These are phyloP conservation scores for Saprolegnia parasitica DNA, from an alignment of 352 stramenopile genomes.

Conservation along the genomic window DNA sequence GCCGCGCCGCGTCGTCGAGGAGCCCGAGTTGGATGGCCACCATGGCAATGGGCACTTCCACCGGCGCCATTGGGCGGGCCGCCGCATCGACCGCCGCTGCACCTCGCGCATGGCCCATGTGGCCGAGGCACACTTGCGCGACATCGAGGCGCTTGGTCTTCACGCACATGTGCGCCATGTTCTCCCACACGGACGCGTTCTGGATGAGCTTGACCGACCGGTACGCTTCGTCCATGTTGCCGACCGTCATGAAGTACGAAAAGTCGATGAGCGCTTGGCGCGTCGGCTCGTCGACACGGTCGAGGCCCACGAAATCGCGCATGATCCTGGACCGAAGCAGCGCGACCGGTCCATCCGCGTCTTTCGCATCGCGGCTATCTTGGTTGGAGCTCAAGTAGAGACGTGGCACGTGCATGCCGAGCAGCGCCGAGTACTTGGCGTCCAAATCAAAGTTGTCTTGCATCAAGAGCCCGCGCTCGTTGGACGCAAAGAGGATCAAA, in stretches of 20 bases:
- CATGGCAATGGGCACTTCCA: constrained; percentile 82
- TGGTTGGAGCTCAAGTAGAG: constrained; percentile 53
- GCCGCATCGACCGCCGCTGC: constrained; percentile 82
- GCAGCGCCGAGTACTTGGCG: constrained; percentile 66
- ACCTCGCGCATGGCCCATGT: constrained; percentile 91
- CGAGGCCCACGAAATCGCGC: constrained; percentile 90
- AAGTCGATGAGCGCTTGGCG: constrained; percentile 91
- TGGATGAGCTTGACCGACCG: constrained; percentile 90
- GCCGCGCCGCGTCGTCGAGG: constrained; percentile 83
- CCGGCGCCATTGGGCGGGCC: constrained; percentile 36
- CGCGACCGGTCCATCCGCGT: constrained; percentile 31
- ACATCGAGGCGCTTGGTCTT: constrained; percentile 94
- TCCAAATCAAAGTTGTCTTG: constrained; percentile 88
- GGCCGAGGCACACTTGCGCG: constrained; percentile 90
- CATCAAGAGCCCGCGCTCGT: constrained; percentile 87
- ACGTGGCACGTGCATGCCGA: constrained; percentile 81
- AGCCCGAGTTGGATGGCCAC: constrained; percentile 91
- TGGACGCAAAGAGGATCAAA: constrained; percentile 88
- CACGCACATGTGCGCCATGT: constrained; percentile 95
- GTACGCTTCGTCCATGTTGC: constrained; percentile 95
- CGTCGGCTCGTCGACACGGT: constrained; percentile 84
- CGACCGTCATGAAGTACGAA: constrained; percentile 92
- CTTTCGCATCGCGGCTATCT: constrained; percentile 32
- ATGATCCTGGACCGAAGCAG: constrained; percentile 83
- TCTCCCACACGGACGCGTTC: constrained; percentile 91